A percentile compares a stretch with the other conserved stretches of the same genome.
phyloP scores from a whole-genome alignment of 805 yeast species.

The Candida hungchunana region DNA sequence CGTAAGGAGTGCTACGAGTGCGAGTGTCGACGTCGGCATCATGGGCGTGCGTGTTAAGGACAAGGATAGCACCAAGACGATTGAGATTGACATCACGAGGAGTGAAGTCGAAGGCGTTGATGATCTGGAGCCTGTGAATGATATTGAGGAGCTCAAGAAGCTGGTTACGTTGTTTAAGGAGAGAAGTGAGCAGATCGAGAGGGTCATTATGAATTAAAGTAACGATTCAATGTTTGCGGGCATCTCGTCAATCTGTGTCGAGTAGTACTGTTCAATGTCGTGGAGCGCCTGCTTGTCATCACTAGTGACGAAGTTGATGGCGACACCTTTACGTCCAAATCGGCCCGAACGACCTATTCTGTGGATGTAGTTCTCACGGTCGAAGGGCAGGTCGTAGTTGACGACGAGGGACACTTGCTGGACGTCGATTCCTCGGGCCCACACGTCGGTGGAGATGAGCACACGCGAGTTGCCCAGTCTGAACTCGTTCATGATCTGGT shows the following conservation, averaged over 20 bases:
- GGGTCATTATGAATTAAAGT: slow-evolving; percentile 4
- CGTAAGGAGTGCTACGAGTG: slow-evolving; percentile 11
- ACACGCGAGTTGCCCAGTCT: slow-evolving; percentile 91
- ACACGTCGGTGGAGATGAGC: slow-evolving; percentile 91
- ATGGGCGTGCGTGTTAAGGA: slow-evolving; percentile 18
- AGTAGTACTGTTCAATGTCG: slow-evolving; percentile 71
- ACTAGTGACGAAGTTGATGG: slow-evolving; percentile 86
- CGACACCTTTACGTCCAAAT: slow-evolving; percentile 98
- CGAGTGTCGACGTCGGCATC: slow-evolving; percentile 20
- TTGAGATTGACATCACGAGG: slow-evolving; percentile 23
- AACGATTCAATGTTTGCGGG: slow-evolving; percentile 66
- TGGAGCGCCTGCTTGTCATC: slow-evolving; percentile 71
- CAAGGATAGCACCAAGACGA: slow-evolving; percentile 22
- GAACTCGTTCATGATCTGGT: slow-evolving; percentile 92
- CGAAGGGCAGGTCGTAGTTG: slow-evolving; percentile 89
- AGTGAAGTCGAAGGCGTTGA: slow-evolving; percentile 12
- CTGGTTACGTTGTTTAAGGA: slow-evolving; percentile 18
- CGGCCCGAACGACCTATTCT: slow-evolving; percentile 98
- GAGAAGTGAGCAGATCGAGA: slow-evolving; percentile 20
- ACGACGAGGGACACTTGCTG: slow-evolving; percentile 96
- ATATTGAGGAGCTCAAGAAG: slow-evolving; percentile 15
- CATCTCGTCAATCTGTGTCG: slow-evolving; percentile 71
- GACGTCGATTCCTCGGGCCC: slow-evolving; percentile 98
- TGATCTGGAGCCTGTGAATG: slow-evolving; percentile 9
- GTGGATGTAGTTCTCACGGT: slow-evolving; percentile 94